A percentile compares a stretch with the other conserved stretches of the same genome.
These are phyloP conservation scores for Teratosphaeria epicoccoides DNA, from an alignment of 2,329 filamentous ascomycete species.

Conservation along the genomic window DNA sequence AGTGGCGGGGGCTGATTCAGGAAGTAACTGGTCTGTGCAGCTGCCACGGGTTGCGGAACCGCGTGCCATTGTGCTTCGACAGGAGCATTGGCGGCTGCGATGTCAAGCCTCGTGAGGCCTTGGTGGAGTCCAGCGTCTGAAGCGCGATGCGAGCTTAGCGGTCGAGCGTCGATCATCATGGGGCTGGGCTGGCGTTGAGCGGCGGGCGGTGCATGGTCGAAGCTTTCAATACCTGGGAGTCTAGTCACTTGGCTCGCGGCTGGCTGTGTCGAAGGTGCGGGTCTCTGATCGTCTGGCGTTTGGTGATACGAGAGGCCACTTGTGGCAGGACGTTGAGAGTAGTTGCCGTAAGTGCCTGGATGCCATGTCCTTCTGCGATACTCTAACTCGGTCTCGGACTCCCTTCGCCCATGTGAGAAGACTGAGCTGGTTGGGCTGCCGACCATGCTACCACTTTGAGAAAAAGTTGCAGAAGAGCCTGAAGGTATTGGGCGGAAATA, in stretches of 20 bases:
- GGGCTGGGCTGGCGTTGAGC: constrained; percentile 57
- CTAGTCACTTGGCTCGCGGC: constrained; percentile 52
- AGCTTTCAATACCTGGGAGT: constrained; percentile 84
- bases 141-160: constrained; percentile 31
- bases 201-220: constrained; percentile 62
- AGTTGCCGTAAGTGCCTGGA: constrained; percentile 57
- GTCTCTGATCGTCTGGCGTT: constrained; percentile 53
- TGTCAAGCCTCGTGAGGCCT: constrained; percentile 56
- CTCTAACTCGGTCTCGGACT: constrained; percentile 62
- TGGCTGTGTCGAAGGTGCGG: constrained; percentile 45
- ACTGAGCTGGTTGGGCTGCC: constrained; percentile 57
- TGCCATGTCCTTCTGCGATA: constrained; percentile 86
- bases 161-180: constrained; percentile 57
- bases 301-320: constrained; percentile 68
- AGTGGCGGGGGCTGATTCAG: constrained; percentile 8
- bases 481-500: constrained; percentile 46
- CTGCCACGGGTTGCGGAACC: constrained; percentile 4
- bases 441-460: constrained; percentile 49
- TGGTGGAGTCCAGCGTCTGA: constrained; percentile 54
- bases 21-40: constrained; percentile 13
- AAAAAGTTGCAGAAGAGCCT: constrained; percentile 45
- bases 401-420: constrained; percentile 53
- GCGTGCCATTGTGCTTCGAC: constrained; percentile 20
- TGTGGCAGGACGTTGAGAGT: constrained; percentile 50
- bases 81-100: constrained; percentile 38